Evolutionary conservation across 148 eudicot genomes (phyloP).

Genomic region (Amaranthus palmeri): DNA sequence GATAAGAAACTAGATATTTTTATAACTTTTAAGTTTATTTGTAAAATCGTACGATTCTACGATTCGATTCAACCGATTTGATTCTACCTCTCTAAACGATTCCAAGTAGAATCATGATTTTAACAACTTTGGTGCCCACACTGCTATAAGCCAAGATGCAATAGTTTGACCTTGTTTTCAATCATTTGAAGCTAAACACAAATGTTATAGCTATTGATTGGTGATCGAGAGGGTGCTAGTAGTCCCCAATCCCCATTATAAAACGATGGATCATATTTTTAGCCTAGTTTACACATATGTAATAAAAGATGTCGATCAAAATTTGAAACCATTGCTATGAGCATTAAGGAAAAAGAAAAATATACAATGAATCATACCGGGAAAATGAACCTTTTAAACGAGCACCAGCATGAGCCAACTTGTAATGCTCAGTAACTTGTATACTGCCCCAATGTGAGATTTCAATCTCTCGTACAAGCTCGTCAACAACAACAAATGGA

Average conservation of each 20-base stretch:
- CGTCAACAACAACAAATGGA: constrained; percentile 96
- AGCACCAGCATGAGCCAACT: constrained; percentile 85
- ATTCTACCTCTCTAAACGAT: no score
- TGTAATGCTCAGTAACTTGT: constrained; percentile 78
- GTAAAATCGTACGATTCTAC: no score
- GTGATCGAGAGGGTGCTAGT: no score
- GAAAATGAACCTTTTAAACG: constrained; percentile 91
- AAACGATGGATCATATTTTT: no score
- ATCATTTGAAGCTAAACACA: neutral
- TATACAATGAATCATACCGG: constrained; percentile 39
- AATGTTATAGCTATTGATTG: no score
- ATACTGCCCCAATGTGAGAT: constrained; percentile 96
- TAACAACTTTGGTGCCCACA: no score
- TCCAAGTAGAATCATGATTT: no score
- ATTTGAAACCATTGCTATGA: neutral
- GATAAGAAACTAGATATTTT: no score
- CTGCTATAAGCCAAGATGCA: neutral
- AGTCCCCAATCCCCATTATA: no score
- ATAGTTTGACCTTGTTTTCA: neutral
- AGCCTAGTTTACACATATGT: no score
- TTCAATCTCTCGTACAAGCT: constrained; percentile 89
- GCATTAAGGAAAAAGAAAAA: neutral
- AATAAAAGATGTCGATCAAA: neutral
- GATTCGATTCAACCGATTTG: no score
- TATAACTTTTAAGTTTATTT: no score